Evolutionary conservation across 2,329 filamentous ascomycete species (phyloP).

Genomic region (Claviceps sorghi): DNA sequence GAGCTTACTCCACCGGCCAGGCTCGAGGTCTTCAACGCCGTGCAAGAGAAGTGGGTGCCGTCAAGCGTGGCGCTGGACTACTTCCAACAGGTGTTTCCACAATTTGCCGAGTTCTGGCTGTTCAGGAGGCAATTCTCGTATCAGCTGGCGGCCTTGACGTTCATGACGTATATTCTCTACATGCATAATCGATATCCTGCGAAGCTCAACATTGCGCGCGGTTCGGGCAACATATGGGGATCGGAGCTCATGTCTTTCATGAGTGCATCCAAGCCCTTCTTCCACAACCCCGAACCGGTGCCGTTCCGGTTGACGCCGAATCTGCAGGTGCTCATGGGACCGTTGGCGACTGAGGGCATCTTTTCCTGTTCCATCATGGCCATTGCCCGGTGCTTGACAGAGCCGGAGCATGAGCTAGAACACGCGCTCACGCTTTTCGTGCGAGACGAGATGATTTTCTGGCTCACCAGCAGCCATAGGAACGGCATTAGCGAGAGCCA

Average conservation of each 20-base stretch:
- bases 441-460: conserved; percentile 94
- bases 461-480: conserved; percentile 73
- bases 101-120: conserved; percentile 91
- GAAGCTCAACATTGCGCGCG: conserved; percentile 82
- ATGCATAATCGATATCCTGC: conserved; percentile 93
- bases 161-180: conserved; percentile 97
- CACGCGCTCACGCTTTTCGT: conserved; percentile 91
- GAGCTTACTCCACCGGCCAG: conserved; percentile 60
- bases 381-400: conserved; percentile 83
- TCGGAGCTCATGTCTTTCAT: conserved; percentile 87
- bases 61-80: conserved; percentile 71
- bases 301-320: conserved; percentile 97
- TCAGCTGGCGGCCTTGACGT: conserved; percentile 85
- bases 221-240: conserved; percentile 88
- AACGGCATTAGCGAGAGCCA: conserved; percentile 41
- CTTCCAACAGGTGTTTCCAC: conserved; percentile 76
- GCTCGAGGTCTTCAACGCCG: conserved; percentile 84
- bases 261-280: conserved; percentile 69
- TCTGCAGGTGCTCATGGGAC: conserved; percentile 89
- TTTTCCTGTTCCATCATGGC: conserved; percentile 94
- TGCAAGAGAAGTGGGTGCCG: conserved; percentile 87
- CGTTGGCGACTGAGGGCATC: conserved; percentile 88
- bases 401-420: conserved; percentile 80
- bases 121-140: conserved; percentile 96
- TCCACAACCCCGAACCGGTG: conserved; percentile 89